phyloP scores from a whole-genome alignment of 1,139 yeast species.

The Kluyveromyces sp. region DNA sequence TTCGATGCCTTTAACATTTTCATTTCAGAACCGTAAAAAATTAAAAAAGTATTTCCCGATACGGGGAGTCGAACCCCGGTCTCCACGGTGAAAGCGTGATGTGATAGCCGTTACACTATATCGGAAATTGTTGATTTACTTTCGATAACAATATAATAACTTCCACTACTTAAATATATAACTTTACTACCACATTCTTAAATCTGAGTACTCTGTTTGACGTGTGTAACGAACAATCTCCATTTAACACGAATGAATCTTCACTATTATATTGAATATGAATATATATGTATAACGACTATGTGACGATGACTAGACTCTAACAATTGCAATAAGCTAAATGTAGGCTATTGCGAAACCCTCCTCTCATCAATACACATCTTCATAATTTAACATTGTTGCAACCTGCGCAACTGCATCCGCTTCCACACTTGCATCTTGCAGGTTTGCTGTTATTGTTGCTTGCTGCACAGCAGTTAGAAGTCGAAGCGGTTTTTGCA shows the following conservation, averaged over 20 bases:
- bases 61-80: constrained; percentile 13
- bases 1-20: neutral
- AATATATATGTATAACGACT: no score
- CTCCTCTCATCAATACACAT: neutral
- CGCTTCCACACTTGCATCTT: constrained; percentile 15
- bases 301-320: no score
- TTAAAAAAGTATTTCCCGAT: constrained; percentile 8
- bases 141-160: neutral
- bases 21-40: neutral
- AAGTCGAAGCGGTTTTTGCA: neutral
- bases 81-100: constrained; percentile 13
- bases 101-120: constrained; percentile 13
- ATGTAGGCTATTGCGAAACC: no score
- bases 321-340: no score
- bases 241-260: no score
- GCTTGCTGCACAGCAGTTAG: constrained; percentile 8
- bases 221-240: no score
- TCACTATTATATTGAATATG: no score
- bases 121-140: constrained; percentile 4
- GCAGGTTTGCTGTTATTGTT: constrained; percentile 5
- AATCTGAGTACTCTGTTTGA: no score
- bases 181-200: no score
- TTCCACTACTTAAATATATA: no score
- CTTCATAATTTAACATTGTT: constrained; percentile 12
- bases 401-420: constrained; percentile 14